A percentile compares a stretch with the other conserved stretches of the same genome.
Conservation (phyloP, 2,329 filamentous ascomycete genomes). For the Fusarium metavorans region DNA sequence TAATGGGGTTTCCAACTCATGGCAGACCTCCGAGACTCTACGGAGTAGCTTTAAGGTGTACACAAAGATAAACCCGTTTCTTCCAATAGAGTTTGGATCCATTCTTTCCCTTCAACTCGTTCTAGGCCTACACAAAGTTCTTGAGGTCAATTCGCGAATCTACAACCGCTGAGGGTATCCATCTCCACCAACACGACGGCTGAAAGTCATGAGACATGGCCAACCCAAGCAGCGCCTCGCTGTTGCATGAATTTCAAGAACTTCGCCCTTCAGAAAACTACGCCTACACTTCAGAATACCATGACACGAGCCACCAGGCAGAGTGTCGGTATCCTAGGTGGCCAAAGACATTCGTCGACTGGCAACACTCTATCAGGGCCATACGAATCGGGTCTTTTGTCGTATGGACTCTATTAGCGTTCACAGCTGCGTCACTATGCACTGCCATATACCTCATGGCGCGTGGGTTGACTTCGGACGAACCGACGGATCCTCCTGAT, state of each 20-base stretch:
- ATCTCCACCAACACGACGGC: background rate
- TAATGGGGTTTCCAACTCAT: too few relatives aligned
- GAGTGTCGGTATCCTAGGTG: background rate
- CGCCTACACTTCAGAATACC: background rate
- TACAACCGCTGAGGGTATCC: background rate
- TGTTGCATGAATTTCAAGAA: background rate
- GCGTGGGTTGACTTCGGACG: background rate
- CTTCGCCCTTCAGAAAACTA: background rate
- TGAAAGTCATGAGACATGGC: background rate
- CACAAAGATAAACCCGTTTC: too few relatives aligned
- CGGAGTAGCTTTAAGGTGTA: too few relatives aligned
- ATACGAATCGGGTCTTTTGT: background rate
- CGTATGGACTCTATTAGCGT: background rate
- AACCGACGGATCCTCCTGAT: background rate
- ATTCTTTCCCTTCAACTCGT: fast-evolving
- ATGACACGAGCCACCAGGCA: background rate
- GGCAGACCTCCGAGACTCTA: too few relatives aligned
- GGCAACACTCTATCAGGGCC: too few relatives aligned
- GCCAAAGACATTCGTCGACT: background rate
- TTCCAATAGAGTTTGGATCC: too few relatives aligned
- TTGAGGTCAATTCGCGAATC: background rate
- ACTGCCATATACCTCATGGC: background rate
- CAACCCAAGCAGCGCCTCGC: background rate
- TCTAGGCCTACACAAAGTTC: background rate
- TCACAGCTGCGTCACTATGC: background rate